Evolutionary conservation across 768 basidiomycete species (phyloP).

Genomic region (Imleria badia): DNA sequence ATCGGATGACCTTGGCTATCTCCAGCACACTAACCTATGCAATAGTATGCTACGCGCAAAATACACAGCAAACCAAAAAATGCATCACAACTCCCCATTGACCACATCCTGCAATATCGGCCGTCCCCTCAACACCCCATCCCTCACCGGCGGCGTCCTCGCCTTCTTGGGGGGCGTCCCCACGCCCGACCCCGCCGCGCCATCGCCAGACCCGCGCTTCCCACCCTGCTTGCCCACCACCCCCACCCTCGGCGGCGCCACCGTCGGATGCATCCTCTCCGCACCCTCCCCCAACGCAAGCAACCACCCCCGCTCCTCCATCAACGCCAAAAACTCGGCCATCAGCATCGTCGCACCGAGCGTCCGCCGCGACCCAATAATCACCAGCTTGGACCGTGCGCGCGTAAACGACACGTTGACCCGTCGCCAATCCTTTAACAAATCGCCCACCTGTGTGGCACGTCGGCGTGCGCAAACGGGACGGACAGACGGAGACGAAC

Average conservation of each 20-base stretch:
- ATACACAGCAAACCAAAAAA: neutral
- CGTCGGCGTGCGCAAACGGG: too few relatives aligned
- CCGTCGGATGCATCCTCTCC: constrained; percentile 47
- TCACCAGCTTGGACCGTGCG: constrained; percentile 84
- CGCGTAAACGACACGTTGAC: constrained; percentile 98
- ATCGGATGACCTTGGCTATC: too few relatives aligned
- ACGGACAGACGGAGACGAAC: neutral
- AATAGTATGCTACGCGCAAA: neutral
- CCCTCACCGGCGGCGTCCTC: constrained; percentile 31
- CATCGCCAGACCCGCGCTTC: constrained; percentile 8
- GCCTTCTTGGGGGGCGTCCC: constrained; percentile 37
- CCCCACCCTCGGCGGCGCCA: constrained; percentile 16
- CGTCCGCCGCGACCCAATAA: constrained; percentile 86
- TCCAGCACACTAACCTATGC: neutral
- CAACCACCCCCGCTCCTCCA: constrained; percentile 75
- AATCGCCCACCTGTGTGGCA: constrained; percentile 76
- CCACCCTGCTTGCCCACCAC: constrained; percentile 12
- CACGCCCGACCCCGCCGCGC: neutral
- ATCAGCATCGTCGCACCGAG: constrained; percentile 62
- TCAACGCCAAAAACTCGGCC: constrained; percentile 71
- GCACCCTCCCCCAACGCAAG: constrained; percentile 55
- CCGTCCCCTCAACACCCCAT: constrained; percentile 52
- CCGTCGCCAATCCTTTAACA: constrained; percentile 93
- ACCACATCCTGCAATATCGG: constrained; percentile 63
- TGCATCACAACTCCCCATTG: constrained; percentile 36